Conservation (phyloP, 2,329 filamentous ascomycete species). For the Xylariomycetidae sp. region DNA sequence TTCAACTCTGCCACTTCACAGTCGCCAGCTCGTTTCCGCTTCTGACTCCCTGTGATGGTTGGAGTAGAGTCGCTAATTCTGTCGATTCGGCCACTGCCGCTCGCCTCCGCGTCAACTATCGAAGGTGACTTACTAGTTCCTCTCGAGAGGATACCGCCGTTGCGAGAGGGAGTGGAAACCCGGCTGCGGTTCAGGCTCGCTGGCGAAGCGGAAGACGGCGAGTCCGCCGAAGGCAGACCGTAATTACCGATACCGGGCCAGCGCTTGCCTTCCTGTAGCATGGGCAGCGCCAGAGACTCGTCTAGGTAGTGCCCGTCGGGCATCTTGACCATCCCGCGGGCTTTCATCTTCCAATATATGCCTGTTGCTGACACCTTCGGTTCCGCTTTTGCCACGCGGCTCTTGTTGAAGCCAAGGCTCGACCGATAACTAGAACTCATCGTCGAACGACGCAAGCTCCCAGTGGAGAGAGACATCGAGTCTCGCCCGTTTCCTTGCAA, state of each 20-base stretch:
- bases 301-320: conserved; percentile 50
- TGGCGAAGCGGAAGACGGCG: no score
- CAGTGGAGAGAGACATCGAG: conserved; percentile 25
- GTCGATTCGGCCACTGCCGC: not conserved
- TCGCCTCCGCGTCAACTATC: not conserved
- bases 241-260: conserved; percentile 34
- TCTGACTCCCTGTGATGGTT: no score
- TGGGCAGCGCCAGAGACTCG: conserved; percentile 44
- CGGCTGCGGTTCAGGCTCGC: not conserved
- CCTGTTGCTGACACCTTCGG: conserved; percentile 24
- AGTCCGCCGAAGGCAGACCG: conserved; percentile 22
- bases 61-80: no score
- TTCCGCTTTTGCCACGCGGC: conserved; percentile 25
- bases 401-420: conserved; percentile 28
- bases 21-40: no score
- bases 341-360: conserved; percentile 33
- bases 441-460: conserved; percentile 26
- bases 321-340: conserved; percentile 42
- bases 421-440: conserved; percentile 30
- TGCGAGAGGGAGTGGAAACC: not conserved
- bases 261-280: conserved; percentile 36
- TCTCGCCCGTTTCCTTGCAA: conserved; percentile 18
- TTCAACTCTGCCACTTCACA: not conserved
- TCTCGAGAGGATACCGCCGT: not conserved
- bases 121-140: not conserved